phyloP scores from a whole-genome alignment of 2,329 filamentous ascomycete genomes.

The Stemphylium beticola region DNA sequence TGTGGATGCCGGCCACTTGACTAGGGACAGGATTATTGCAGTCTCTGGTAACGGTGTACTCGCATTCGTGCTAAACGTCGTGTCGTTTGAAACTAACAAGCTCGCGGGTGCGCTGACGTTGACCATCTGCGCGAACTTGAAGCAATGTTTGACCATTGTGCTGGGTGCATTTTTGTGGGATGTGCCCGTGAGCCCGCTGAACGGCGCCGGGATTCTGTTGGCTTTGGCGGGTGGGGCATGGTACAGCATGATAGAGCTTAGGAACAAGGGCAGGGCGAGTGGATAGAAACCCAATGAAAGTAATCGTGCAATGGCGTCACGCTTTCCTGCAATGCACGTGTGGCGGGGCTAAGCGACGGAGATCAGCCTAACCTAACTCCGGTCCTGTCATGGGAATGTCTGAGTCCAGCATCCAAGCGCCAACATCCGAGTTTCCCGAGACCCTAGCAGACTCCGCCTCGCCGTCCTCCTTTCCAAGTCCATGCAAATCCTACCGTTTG shows the following conservation, averaged over 20 bases:
- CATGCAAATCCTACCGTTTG: neutral
- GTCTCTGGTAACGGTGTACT: conserved; percentile 3
- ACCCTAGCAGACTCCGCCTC: neutral
- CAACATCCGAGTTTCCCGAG: conserved; percentile 1
- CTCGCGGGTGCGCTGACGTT: conserved; percentile 5
- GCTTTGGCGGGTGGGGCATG: conserved; percentile 3
- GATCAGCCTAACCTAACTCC: no score
- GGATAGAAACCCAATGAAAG: neutral
- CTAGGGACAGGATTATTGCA: neutral
- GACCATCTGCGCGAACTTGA: conserved; percentile 6
- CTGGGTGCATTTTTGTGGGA: conserved; percentile 3
- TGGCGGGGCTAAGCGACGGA: neutral
- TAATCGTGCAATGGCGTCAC: neutral
- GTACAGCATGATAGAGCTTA: conserved; percentile 7
- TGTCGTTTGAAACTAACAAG: conserved; percentile 6
- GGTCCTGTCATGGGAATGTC: no score
- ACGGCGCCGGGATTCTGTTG: conserved; percentile 3
- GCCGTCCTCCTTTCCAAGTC: neutral
- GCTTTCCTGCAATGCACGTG: neutral
- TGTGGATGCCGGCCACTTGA: neutral
- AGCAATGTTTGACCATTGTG: conserved; percentile 5
- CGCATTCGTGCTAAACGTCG: conserved; percentile 2
- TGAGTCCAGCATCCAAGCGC: neutral
- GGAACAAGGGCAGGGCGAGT: neutral
- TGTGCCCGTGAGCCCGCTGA: conserved; percentile 5